A percentile compares a stretch with the other conserved stretches of the same genome.
phyloP scores from a whole-genome alignment of 192 early-diverging fungal genomes.

The Backusella australiensis region DNA sequence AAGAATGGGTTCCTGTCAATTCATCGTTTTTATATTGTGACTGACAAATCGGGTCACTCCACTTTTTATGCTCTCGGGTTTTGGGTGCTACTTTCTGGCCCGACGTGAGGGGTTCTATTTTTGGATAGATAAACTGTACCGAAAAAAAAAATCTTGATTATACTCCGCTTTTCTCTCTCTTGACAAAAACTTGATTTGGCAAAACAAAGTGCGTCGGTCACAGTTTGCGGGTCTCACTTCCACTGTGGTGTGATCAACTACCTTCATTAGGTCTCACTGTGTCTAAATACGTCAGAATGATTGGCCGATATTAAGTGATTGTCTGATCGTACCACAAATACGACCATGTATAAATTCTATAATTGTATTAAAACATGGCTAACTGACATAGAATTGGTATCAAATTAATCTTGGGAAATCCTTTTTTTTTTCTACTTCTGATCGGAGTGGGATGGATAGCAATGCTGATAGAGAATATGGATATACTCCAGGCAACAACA shows the following conservation, averaged over 20 bases:
- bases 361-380: not conserved
- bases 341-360: not conserved
- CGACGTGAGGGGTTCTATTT: not conserved
- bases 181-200: not conserved
- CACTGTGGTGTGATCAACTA: conserved; percentile 1
- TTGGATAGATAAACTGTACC: not conserved
- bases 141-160: not conserved
- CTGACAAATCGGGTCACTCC: conserved; percentile 8
- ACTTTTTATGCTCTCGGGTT: not conserved
- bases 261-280: not conserved
- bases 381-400: not conserved
- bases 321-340: conserved; percentile 1
- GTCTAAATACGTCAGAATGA: not conserved
- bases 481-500: not conserved
- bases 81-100: not conserved
- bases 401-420: not conserved
- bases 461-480: not conserved
- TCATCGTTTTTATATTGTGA: not conserved
- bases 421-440: not conserved
- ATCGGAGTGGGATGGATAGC: not conserved
- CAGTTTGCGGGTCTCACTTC: not conserved
- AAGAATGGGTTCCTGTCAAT: not conserved
- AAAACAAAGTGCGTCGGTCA: not conserved
- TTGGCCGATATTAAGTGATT: not conserved
- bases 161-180: not conserved